Percentiles rank a stretch among this genome's conserved stretches.
Conservation (phyloP, 2,329 filamentous ascomycete genomes). For the Ascochyta clinopodiicola region DNA sequence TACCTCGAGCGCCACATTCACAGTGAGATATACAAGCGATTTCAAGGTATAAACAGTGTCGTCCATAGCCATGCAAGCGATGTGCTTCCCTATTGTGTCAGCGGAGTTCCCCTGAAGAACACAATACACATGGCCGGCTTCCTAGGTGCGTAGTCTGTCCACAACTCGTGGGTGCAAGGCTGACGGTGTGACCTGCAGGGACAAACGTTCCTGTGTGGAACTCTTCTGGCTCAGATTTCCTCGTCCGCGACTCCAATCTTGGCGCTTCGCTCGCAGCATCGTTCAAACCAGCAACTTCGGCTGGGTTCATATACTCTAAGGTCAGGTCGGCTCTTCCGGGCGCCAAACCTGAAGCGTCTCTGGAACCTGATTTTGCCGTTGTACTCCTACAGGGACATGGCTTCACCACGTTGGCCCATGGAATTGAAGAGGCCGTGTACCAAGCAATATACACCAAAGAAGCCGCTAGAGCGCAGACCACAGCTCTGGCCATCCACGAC, state of each 20-base stretch:
- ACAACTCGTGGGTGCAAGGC: background rate
- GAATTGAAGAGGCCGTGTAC: conserved; percentile 55
- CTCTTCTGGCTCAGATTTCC: conserved; percentile 42
- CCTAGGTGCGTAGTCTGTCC: conserved; percentile 38
- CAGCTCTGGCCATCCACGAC: conserved; percentile 44
- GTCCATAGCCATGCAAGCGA: conserved; percentile 53
- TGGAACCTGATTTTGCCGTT: conserved; percentile 45
- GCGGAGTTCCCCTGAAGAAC: conserved; percentile 48
- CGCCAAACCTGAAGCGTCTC: conserved; percentile 38
- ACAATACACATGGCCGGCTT: conserved; percentile 54
- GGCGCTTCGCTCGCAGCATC: conserved; percentile 45
- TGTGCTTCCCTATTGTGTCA: conserved; percentile 53
- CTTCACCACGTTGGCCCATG: conserved; percentile 51
- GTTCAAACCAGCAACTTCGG: conserved; percentile 48
- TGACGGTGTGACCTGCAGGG: conserved; percentile 24
- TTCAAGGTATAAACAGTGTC: conserved; percentile 52
- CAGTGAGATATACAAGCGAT: conserved; percentile 54
- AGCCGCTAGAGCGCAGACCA: conserved; percentile 51
- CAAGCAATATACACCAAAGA: conserved; percentile 53
- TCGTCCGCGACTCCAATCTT: conserved; percentile 40
- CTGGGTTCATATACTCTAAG: conserved; percentile 48
- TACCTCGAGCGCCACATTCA: conserved; percentile 56
- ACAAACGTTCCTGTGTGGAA: conserved; percentile 47
- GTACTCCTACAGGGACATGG: conserved; percentile 55
- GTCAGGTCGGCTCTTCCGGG: conserved; percentile 46